Conservation (phyloP, 202 grass and related monocot species). For the Panicum virgatum region DNA sequence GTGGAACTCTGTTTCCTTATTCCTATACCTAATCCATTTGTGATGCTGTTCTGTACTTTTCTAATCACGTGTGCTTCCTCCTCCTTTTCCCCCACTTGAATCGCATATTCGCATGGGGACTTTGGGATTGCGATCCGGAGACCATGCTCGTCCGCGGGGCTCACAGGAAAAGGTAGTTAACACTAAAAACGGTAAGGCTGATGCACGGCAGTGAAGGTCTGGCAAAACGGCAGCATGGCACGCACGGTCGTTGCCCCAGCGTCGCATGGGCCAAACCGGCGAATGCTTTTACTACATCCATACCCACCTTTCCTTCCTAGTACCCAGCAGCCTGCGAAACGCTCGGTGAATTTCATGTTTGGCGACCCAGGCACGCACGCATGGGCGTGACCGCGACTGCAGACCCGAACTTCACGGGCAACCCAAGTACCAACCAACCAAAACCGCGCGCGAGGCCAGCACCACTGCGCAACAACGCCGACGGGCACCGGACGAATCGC, state of each 20-base stretch:
- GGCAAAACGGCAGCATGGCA: neutral
- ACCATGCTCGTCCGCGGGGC: neutral
- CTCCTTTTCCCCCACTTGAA: too few species aligned
- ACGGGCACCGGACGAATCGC: neutral
- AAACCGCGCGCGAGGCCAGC: neutral
- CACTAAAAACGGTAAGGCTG: neutral
- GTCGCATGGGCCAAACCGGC: neutral
- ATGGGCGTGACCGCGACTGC: neutral
- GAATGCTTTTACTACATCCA: neutral
- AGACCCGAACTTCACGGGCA: constrained; percentile 32
- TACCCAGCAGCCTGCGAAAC: neutral
- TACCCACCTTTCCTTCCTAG: neutral
- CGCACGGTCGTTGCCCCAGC: neutral
- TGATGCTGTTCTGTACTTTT: too few species aligned
- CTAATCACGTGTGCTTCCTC: too few species aligned
- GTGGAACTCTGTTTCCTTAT: neutral
- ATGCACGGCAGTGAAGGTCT: neutral
- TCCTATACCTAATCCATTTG: too few species aligned
- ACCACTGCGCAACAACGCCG: neutral
- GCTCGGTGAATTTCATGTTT: neutral
- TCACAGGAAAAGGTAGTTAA: neutral
- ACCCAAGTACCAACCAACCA: neutral
- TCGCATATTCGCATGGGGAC: too few species aligned
- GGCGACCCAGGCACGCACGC: neutral
- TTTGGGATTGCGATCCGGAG: neutral